Evolutionary conservation across 257 asterid genomes (phyloP), one percentile per base, ranked within the genome.

Genomic region (Henckelia pumila): DNA sequence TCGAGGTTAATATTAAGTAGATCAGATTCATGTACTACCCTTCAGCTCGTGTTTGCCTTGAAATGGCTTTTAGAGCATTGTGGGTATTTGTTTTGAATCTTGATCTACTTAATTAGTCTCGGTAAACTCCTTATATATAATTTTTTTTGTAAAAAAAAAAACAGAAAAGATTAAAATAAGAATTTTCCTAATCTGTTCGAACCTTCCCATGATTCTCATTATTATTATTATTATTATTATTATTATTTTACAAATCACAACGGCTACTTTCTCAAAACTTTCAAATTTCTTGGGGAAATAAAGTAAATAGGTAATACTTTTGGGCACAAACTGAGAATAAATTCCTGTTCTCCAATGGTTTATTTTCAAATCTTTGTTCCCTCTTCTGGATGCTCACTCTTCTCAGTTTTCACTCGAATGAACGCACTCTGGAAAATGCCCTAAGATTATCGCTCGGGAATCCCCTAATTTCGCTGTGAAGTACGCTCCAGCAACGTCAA

Each of bases 301-400:
- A 32, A 16, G 19, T 8, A 75, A 73, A 65, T 73, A 76, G 0
- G 24, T 33, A 14, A 50, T 28, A 61, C 21, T 25, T 58, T 3
- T 66, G 62, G 75, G 70, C 57, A 17, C 29, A 70, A 56, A 19
- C 26, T 7, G 23, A 19, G 55, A 23, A 21, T 62, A 50, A 35
- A 49, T n/a, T 53, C 35, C 13, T 71, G 17, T 59, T 73, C 40
- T 63, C 61, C 74, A 75, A 69, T 59, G 66, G 76, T 80, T 74
- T 64, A 63, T 78, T 77, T 88, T 84, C 81, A 81, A 80, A 85
- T 81, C 69, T 59, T 56, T 71, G 66, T 61, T 78, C 79, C 88
- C 89, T 75, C 82, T n/a, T 59, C 80, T 73, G 75, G 71, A 52
- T 56, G 56, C 26, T 32, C 61, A 28, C 77, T 65, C 64, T 68